These are phyloP conservation scores for Agroathelia rolfsii DNA, from an alignment of 1,284 basidiomycete species.

Conservation along the genomic window DNA sequence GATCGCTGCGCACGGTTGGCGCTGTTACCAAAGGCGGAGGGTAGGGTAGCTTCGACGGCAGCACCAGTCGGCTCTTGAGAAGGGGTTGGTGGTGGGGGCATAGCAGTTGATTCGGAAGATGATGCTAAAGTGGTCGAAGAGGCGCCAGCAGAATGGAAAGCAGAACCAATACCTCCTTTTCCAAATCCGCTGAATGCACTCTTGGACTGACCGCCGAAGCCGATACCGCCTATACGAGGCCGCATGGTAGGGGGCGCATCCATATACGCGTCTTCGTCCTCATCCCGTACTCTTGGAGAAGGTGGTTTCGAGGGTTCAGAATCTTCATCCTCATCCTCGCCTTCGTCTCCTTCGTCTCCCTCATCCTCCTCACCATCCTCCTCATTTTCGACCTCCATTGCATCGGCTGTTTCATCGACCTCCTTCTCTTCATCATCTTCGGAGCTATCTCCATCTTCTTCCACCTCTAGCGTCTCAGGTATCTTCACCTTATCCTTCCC, in stretches of 20 bases:
- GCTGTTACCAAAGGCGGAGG: slow-evolving; percentile 33
- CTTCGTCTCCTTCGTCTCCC: slow-evolving; percentile 26
- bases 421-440: slow-evolving; percentile 20
- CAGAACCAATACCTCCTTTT: slow-evolving; percentile 39
- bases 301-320: slow-evolving; percentile 37
- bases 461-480: slow-evolving; percentile 32
- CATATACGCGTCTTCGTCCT: slow-evolving; percentile 40
- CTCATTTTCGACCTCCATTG: slow-evolving; percentile 15
- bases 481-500: slow-evolving; percentile 42
- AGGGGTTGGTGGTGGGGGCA: slow-evolving; percentile 16
- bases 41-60: slow-evolving; percentile 21
- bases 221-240: slow-evolving; percentile 24
- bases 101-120: slow-evolving; percentile 18
- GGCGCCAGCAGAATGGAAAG: slow-evolving; percentile 17
- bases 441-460: slow-evolving; percentile 24
- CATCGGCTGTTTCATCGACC: slow-evolving; percentile 18
- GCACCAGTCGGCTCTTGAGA: slow-evolving; percentile 7
- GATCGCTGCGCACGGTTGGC: slow-evolving; percentile 31
- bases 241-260: slow-evolving; percentile 27
- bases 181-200: slow-evolving; percentile 19
- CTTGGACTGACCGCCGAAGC: slow-evolving; percentile 11
- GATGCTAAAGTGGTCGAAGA: slow-evolving; percentile 26
- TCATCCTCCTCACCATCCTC: slow-evolving; percentile 21
- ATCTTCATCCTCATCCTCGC: slow-evolving; percentile 25
- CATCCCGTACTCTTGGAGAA: slow-evolving; percentile 41